Evolutionary conservation across 1,284 basidiomycete species (phyloP), one percentile per base, ranked within the genome.

Genomic region (Ustilago tritici): DNA sequence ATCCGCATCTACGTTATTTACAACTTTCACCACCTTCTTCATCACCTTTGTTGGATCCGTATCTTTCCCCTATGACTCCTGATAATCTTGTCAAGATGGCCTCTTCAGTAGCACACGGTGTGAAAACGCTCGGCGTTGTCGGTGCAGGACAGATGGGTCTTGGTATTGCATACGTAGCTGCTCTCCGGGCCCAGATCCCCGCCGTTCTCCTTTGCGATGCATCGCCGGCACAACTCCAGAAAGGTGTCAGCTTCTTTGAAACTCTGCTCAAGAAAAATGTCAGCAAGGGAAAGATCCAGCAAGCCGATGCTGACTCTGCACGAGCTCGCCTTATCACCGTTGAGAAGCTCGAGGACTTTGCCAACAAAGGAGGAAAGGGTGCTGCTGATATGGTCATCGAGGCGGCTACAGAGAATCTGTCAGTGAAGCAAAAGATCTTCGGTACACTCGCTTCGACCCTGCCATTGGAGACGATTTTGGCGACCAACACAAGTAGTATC

Each of bases 401-500:
- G 90, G 96, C 95, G 0, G 95, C 93, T 0, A 93, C 95, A 5
- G 95, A 98, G 87, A 91, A 92, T 61, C 88, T 97, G 14, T 84
- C 90, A 2, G 87, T 97, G 56, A 99, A 98, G 87, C 89, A 92
- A 76, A 88, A 88, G 12, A 91, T 98, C 72, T 97, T 98, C 87
- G 87, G 88, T 7, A 88, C 89, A 4, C 89, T 98, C 17, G 91
- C 92, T 19, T 89, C 89, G 52, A 90, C 91, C 70, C 87, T 95
- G 58, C 89, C 90, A 17, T 91, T 92, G 0, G 89, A 90, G 36
- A 90, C 94, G 3, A 95, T 98, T 62, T 88, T 99, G 32, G 95
- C 95, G 0, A 91, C 92, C 58, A 98, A 99, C 85, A 99, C 95
- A 3, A 95, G 93, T 61, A 95, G 93, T 12, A 97, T 98, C 78